phyloP scores from a whole-genome alignment of 140 eudicot genomes.

The Cichorium intybus region DNA sequence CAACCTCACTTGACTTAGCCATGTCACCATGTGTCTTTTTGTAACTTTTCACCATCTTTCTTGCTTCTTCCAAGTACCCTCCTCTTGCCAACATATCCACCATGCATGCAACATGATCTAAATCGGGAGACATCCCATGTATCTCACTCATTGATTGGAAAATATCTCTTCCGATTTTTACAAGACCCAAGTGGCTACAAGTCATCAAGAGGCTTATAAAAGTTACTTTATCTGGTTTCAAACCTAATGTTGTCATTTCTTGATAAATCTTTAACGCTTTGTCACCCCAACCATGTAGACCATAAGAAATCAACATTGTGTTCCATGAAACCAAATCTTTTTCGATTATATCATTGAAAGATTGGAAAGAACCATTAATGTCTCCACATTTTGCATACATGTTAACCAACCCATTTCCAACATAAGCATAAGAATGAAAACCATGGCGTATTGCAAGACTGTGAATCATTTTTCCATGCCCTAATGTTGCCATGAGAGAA shows the following conservation, averaged over 20 bases:
- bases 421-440: conserved; percentile 51
- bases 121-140: conserved; percentile 51
- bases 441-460: conserved; percentile 42
- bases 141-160: conserved; percentile 49
- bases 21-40: conserved; percentile 17
- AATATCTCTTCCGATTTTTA: conserved; percentile 35
- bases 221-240: conserved; percentile 68
- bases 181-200: conserved; percentile 76
- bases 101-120: conserved; percentile 66
- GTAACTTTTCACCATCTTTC: conserved; percentile 30
- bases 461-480: conserved; percentile 70
- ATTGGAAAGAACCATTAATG: conserved; percentile 34
- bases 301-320: conserved; percentile 66
- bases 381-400: conserved; percentile 91
- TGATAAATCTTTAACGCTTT: conserved; percentile 46
- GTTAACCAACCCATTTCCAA: conserved; percentile 75
- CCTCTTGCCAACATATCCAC: conserved; percentile 79
- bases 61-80: conserved; percentile 65
- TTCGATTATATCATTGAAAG: conserved; percentile 46
- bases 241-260: conserved; percentile 40
- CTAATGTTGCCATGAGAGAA: conserved; percentile 51
- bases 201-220: conserved; percentile 74
- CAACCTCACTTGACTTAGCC: conserved; percentile 43
- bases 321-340: conserved; percentile 82
- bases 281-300: conserved; percentile 58